Percentiles rank a stretch among this genome's conserved stretches.
phyloP scores from a whole-genome alignment of 805 yeast genomes.

The Lipomyces starkeyi region DNA sequence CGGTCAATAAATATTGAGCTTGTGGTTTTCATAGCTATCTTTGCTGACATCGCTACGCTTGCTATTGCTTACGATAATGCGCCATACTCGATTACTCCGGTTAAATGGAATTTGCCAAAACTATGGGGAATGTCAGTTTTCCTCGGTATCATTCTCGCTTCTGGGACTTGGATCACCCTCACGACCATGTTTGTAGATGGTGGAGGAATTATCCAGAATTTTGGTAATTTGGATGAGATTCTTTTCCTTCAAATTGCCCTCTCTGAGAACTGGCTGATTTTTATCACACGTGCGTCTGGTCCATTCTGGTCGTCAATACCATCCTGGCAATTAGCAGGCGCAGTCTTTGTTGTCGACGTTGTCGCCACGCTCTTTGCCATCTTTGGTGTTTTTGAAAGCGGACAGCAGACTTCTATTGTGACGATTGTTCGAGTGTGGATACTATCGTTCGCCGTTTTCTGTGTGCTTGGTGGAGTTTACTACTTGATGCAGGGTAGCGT shows the following conservation, averaged over 20 bases:
- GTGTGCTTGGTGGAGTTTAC: constrained; percentile 95
- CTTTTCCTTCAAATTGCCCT: constrained; percentile 91
- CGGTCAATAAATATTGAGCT: constrained; percentile 84
- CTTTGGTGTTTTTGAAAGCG: constrained; percentile 98
- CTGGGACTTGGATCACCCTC: constrained; percentile 91
- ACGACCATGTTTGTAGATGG: constrained; percentile 84
- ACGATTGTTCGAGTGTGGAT: constrained; percentile 93
- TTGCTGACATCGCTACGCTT: constrained; percentile 82
- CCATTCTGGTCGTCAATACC: constrained; percentile 98
- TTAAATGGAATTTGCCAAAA: constrained; percentile 96
- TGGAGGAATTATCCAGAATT: constrained; percentile 79
- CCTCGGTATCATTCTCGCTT: constrained; percentile 69
- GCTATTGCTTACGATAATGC: constrained; percentile 92
- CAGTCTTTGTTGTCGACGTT: constrained; percentile 87
- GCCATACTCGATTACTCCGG: constrained; percentile 91
- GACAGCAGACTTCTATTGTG: constrained; percentile 89
- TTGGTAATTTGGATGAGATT: constrained; percentile 92
- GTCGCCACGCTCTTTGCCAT: constrained; percentile 89
- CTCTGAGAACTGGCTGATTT: constrained; percentile 97
- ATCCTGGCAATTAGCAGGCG: constrained; percentile 96
- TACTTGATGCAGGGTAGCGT: constrained; percentile 75
- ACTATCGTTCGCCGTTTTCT: constrained; percentile 96
- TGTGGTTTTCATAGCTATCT: constrained; percentile 71
- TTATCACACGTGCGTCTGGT: constrained; percentile 95
- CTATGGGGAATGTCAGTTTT: constrained; percentile 81